Percentiles rank a stretch among this genome's conserved stretches.
Evolutionary conservation across 2,329 filamentous ascomycete species (phyloP).

Genomic region (Clonostachys rhizophaga): DNA sequence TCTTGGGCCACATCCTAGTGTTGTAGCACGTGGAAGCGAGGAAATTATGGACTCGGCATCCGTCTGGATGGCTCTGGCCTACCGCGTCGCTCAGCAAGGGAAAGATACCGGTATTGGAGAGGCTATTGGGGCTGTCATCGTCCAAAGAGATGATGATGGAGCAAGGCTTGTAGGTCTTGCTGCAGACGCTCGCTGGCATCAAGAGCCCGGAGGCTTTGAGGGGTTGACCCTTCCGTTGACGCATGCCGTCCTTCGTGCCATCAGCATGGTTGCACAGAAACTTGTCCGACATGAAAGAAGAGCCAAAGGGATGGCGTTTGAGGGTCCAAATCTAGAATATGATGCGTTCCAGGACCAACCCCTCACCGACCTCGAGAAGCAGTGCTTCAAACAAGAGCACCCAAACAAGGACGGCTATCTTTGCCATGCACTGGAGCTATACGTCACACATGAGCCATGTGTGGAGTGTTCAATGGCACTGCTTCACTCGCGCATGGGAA

Average conservation of each 20-base stretch:
- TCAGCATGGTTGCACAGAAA: slow-evolving; percentile 76
- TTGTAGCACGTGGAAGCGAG: slow-evolving; percentile 64
- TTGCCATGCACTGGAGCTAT: slow-evolving; percentile 89
- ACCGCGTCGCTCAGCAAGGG: slow-evolving; percentile 56
- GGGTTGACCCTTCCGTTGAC: slow-evolving; percentile 67
- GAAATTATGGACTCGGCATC: slow-evolving; percentile 62
- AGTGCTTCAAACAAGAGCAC: slow-evolving; percentile 60
- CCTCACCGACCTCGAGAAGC: slow-evolving; percentile 60
- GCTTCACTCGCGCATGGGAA: slow-evolving; percentile 86
- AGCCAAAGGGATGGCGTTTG: slow-evolving; percentile 23
- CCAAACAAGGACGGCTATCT: slow-evolving; percentile 78
- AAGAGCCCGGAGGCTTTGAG: slow-evolving; percentile 38
- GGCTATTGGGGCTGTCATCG: slow-evolving; percentile 68
- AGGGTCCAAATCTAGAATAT: slow-evolving; percentile 40
- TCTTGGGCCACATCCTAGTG: slow-evolving; percentile 75
- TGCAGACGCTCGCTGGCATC: slow-evolving; percentile 69
- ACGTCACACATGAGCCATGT: slow-evolving; percentile 93
- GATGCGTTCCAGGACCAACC: slow-evolving; percentile 66
- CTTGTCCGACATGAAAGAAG: slow-evolving; percentile 51
- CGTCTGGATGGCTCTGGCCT: slow-evolving; percentile 65
- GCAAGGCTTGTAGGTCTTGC: slow-evolving; percentile 65
- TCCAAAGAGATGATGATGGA: slow-evolving; percentile 54
- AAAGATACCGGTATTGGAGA: slow-evolving; percentile 57
- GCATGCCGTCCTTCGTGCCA: slow-evolving; percentile 72
- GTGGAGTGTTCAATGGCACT: slow-evolving; percentile 97